Evolutionary conservation across 192 early-diverging fungal genomes (phyloP).

Genomic region (Rhizoclosmatium globosum): DNA sequence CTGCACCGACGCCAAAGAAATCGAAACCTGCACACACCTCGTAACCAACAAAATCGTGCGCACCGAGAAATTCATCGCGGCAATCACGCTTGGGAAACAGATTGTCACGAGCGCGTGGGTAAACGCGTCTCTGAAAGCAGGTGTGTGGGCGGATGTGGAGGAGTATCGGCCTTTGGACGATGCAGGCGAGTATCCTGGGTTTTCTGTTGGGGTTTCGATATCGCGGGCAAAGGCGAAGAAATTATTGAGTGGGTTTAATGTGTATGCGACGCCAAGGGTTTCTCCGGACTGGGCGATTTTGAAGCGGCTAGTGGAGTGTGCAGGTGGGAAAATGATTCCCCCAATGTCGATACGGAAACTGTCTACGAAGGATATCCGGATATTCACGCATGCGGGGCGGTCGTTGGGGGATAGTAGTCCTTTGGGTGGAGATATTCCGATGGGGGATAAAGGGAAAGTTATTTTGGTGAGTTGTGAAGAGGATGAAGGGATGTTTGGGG

Average conservation of each 20-base stretch:
- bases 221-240: neutral
- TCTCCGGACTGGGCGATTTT: constrained; percentile 1
- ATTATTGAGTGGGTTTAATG: constrained; percentile 25
- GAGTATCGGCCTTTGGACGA: constrained; percentile 21
- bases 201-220: constrained; percentile 8
- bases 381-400: constrained; percentile 6
- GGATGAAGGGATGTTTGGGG: constrained; percentile 8
- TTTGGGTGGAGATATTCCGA: neutral
- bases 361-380: constrained; percentile 6
- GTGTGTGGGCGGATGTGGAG: constrained; percentile 16
- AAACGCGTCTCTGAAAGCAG: constrained; percentile 18
- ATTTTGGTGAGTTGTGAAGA: constrained; percentile 4
- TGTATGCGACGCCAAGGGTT: constrained; percentile 32
- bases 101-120: constrained; percentile 46
- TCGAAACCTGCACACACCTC: constrained; percentile 65
- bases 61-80: constrained; percentile 63
- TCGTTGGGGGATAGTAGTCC: constrained; percentile 1
- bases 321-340: constrained; percentile 30
- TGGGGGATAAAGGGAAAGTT: neutral
- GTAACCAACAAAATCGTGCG: constrained; percentile 59
- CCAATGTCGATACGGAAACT: constrained; percentile 9
- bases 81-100: constrained; percentile 28
- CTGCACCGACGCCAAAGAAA: constrained; percentile 46
- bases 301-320: constrained; percentile 23
- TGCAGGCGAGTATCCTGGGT: neutral